phyloP scores from a whole-genome alignment of 306 rosid species.

The Cucurbita maxima region DNA sequence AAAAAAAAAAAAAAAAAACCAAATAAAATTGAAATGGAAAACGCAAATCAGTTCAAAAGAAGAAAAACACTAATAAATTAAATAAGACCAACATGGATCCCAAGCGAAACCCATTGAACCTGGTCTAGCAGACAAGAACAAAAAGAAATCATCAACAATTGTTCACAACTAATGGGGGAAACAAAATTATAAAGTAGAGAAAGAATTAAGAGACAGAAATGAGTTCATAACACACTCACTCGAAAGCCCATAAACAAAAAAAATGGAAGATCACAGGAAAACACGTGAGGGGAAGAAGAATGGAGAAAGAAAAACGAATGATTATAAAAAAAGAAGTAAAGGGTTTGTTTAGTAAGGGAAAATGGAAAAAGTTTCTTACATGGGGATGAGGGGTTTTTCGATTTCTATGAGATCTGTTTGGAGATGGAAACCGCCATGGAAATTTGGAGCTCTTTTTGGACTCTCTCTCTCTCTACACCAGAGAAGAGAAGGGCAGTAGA shows the following conservation, averaged over 20 bases:
- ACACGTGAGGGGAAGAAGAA: neutral
- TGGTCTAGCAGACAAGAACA: constrained; percentile 20
- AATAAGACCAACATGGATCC: constrained; percentile 64
- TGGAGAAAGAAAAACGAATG: constrained; percentile 7
- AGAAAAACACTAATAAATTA: constrained; percentile 21
- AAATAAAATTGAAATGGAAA: constrained; percentile 20
- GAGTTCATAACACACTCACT: neutral
- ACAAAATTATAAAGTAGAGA: neutral
- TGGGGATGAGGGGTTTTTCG: constrained; percentile 14
- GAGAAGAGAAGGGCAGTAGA: neutral
- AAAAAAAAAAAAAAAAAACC: constrained; percentile 26
- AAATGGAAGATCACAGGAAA: neutral
- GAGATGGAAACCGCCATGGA: constrained; percentile 45
- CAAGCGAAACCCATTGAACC: constrained; percentile 69
- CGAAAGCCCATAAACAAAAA: neutral
- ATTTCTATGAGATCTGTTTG: constrained; percentile 13
- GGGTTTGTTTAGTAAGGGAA: neutral
- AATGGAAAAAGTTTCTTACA: constrained; percentile 32
- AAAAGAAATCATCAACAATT: constrained; percentile 15
- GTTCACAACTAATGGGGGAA: constrained; percentile 7
- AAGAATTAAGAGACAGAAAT: neutral
- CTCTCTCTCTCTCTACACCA: constrained; percentile 4
- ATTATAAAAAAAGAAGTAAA: neutral
- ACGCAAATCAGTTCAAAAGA: constrained; percentile 37
- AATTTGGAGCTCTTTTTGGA: constrained; percentile 23